These are phyloP conservation scores for Verticillium zaregamsianum DNA, from an alignment of 2,329 filamentous ascomycete genomes.

Conservation along the genomic window DNA sequence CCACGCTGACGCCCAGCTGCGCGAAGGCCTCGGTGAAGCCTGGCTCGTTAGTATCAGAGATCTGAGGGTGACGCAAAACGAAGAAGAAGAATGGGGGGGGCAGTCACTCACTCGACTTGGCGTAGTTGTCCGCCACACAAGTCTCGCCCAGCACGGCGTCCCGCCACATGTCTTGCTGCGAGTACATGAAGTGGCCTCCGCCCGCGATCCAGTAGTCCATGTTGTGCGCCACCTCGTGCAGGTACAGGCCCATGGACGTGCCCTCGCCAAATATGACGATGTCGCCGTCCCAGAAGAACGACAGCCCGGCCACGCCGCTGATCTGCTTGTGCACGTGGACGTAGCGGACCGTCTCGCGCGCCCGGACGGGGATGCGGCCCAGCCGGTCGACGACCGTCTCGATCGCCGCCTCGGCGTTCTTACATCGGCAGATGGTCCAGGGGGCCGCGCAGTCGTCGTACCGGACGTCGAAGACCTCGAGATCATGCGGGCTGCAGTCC, in stretches of 20 bases:
- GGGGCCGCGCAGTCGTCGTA: not conserved
- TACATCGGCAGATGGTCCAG: not conserved
- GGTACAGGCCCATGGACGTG: not conserved
- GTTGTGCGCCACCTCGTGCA: conserved; percentile 1
- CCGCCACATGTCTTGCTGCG: not conserved
- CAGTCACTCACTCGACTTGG: not conserved
- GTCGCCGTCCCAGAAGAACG: not conserved
- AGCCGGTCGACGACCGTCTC: not conserved
- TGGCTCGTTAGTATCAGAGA: not conserved
- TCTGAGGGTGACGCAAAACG: too few species aligned
- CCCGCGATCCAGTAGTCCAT: not conserved
- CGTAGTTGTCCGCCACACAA: not conserved
- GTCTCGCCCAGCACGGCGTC: not conserved
- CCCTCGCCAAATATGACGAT: not conserved
- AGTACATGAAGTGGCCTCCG: conserved; percentile 1
- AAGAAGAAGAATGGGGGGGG: not conserved
- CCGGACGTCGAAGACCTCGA: not conserved
- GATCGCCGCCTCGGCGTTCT: not conserved
- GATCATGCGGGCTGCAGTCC: not conserved
- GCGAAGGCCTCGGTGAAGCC: not conserved
- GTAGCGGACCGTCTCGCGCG: not conserved
- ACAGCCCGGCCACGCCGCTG: not conserved
- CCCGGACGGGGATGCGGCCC: not conserved
- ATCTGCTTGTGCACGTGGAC: not conserved
- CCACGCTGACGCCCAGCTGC: conserved; percentile 18